A percentile compares a stretch with the other conserved stretches of the same genome.
These are phyloP conservation scores for Lepidium africanum DNA, from an alignment of 345 rosid species.

Conservation along the genomic window DNA sequence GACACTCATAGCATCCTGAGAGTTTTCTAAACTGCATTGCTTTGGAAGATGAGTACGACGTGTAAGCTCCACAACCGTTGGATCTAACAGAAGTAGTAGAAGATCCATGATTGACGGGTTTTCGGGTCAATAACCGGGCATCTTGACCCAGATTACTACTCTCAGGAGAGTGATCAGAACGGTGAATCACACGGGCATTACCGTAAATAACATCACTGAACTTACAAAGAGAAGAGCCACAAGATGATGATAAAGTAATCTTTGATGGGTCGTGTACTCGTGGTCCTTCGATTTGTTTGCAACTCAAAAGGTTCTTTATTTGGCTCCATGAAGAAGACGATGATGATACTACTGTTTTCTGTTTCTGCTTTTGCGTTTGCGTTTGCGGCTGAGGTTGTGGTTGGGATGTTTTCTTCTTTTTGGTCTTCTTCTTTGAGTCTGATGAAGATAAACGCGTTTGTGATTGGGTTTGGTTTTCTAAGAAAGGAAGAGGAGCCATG, in stretches of 20 bases:
- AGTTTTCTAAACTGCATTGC: slow-evolving; percentile 29
- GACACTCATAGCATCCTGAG: slow-evolving; percentile 31
- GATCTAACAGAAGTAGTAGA: slow-evolving; percentile 18
- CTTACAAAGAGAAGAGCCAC: slow-evolving; percentile 31
- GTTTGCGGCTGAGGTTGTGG: slow-evolving; percentile 6
- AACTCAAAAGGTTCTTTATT: slow-evolving; percentile 76
- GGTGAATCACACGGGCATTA: slow-evolving; percentile 25
- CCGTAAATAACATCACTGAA: slow-evolving; percentile 24
- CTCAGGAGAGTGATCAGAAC: slow-evolving; percentile 47
- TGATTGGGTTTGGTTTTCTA: slow-evolving; percentile 31
- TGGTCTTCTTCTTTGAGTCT: slow-evolving; percentile 21
- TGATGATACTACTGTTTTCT: slow-evolving; percentile 13
- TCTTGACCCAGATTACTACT: slow-evolving; percentile 70
- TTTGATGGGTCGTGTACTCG: slow-evolving; percentile 65
- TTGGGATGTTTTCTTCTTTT: slow-evolving; percentile 3
- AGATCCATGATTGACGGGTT: slow-evolving; percentile 27
- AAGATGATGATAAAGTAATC: slow-evolving; percentile 40
- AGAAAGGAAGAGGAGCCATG: slow-evolving; percentile 70
- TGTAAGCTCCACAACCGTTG: slow-evolving; percentile 22
- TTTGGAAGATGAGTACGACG: slow-evolving; percentile 28
- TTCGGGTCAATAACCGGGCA: slow-evolving; percentile 45
- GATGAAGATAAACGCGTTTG: slow-evolving; percentile 24
- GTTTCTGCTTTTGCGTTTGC: slow-evolving; percentile 27
- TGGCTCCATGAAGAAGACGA: slow-evolving; percentile 78
- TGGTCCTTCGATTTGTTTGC: slow-evolving; percentile 75